Percentiles rank a stretch among this genome's conserved stretches.
Conservation (phyloP, 257 asterid species). For the Prunella vulgaris region DNA sequence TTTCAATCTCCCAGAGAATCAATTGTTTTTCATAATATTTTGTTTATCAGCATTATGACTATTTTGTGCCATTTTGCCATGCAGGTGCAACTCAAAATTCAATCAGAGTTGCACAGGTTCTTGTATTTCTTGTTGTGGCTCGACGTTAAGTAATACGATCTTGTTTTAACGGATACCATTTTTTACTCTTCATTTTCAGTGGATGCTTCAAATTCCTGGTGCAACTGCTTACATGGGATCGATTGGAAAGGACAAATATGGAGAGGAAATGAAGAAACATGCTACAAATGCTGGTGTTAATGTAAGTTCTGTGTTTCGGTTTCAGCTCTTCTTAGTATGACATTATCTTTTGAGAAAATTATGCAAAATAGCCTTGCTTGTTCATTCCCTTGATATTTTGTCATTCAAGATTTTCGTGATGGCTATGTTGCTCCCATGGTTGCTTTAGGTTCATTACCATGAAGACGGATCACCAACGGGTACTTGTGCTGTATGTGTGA, state of each 20-base stretch:
- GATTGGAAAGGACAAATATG: conserved; percentile 68
- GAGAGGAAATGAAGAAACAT: conserved; percentile 86
- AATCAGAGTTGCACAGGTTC: conserved; percentile 94
- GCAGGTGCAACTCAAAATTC: conserved; percentile 97
- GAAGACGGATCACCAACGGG: conserved; percentile 94
- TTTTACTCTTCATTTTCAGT: conserved; percentile 29
- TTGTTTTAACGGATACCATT: background rate
- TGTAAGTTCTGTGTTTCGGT: conserved; percentile 32
- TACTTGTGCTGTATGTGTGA: conserved; percentile 87
- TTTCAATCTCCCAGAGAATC: background rate
- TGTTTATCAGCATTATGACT: conserved; percentile 11
- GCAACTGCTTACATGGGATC: conserved; percentile 79
- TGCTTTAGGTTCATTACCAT: conserved; percentile 64
- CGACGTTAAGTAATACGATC: background rate
- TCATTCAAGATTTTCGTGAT: background rate
- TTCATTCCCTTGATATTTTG: background rate
- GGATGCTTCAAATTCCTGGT: conserved; percentile 73
- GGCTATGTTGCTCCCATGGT: conserved; percentile 2
- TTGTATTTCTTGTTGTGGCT: conserved; percentile 9
- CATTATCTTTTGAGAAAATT: too few relatives aligned
- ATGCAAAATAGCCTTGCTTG: too few relatives aligned
- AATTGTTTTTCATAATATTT: background rate
- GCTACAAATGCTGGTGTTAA: conserved; percentile 71
- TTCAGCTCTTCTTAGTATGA: conserved; percentile 25
- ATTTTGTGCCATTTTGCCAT: conserved; percentile 14